Evolutionary conservation across 306 rosid genomes (phyloP).

Genomic region (Parietaria judaica): DNA sequence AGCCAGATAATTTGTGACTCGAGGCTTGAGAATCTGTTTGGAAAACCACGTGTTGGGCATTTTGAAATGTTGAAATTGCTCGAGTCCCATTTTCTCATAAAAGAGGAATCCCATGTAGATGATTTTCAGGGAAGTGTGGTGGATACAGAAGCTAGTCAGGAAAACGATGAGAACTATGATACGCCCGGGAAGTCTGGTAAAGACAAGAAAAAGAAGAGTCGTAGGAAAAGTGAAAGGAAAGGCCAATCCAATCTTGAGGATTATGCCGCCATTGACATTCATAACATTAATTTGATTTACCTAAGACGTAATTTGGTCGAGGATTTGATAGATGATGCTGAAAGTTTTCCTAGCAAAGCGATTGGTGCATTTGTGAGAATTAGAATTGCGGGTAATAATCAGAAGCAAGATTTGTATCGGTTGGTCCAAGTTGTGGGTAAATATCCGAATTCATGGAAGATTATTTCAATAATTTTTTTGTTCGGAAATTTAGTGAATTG

Average conservation of each 20-base stretch:
- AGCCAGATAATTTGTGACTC: conserved; percentile 88
- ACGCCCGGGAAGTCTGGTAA: conserved; percentile 41
- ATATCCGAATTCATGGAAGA: conserved; percentile 11
- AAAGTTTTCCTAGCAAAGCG: conserved; percentile 62
- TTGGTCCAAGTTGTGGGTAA: conserved; percentile 98
- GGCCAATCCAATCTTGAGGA: conserved; percentile 88
- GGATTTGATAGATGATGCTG: conserved; percentile 74
- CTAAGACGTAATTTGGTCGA: conserved; percentile 88
- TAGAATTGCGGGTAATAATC: conserved; percentile 92
- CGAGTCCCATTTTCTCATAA: conserved; percentile 87
- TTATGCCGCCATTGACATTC: conserved; percentile 90
- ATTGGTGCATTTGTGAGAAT: conserved; percentile 92
- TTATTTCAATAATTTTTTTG: too few relatives aligned
- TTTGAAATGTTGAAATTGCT: conserved; percentile 98
- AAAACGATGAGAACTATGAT: conserved; percentile 63
- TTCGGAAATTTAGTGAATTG: too few relatives aligned
- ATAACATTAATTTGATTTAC: conserved; percentile 85
- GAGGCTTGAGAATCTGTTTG: conserved; percentile 85
- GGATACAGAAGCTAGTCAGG: conserved; percentile 82
- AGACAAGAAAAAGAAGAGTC: conserved; percentile 71
- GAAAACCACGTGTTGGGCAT: conserved; percentile 98
- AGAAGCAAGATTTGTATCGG: conserved; percentile 98
- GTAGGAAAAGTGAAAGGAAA: conserved; percentile 67
- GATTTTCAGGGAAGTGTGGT: conserved; percentile 83
- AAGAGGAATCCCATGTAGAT: conserved; percentile 70